Evolutionary conservation across 2,329 filamentous ascomycete genomes (phyloP).

Genomic region (Diplodia intermedia): DNA sequence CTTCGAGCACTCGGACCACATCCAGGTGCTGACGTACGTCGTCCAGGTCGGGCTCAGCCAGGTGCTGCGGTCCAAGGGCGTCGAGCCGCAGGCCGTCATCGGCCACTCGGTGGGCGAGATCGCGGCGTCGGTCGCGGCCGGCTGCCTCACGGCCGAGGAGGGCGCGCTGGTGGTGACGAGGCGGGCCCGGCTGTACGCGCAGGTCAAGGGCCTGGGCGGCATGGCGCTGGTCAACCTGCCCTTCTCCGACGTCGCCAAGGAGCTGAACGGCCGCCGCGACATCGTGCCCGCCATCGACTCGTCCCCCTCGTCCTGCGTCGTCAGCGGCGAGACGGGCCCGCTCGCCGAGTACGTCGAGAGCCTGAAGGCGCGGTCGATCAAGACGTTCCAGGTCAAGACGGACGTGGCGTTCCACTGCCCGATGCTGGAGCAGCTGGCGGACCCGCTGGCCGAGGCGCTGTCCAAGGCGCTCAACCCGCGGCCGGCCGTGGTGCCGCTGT

Average conservation of each 20-base stretch:
- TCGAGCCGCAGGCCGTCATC: constrained; percentile 48
- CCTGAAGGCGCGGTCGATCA: constrained; percentile 40
- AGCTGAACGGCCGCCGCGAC: constrained; percentile 38
- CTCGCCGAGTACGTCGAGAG: constrained; percentile 37
- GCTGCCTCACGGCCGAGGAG: constrained; percentile 44
- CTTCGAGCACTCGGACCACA: constrained; percentile 40
- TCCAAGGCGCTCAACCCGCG: constrained; percentile 37
- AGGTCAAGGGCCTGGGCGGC: constrained; percentile 43
- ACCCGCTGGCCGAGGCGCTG: constrained; percentile 42
- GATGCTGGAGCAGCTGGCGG: constrained; percentile 44
- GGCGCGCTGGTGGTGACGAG: constrained; percentile 47
- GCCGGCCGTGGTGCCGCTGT: constrained; percentile 40
- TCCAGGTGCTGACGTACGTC: constrained; percentile 48
- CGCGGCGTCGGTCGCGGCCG: constrained; percentile 48
- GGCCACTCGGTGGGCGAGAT: constrained; percentile 55
- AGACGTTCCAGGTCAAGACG: constrained; percentile 48
- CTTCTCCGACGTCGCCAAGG: constrained; percentile 39
- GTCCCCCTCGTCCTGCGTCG: constrained; percentile 48
- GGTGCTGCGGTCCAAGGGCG: constrained; percentile 43
- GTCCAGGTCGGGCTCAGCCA: constrained; percentile 47
- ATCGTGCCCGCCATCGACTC: constrained; percentile 48
- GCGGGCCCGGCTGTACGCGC: constrained; percentile 44
- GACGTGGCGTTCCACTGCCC: constrained; percentile 54
- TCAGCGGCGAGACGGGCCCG: constrained; percentile 41
- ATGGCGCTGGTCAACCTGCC: constrained; percentile 47